These are phyloP conservation scores for Nitzschia palea DNA, from an alignment of 108 stramenopile genomes.

Conservation along the genomic window DNA sequence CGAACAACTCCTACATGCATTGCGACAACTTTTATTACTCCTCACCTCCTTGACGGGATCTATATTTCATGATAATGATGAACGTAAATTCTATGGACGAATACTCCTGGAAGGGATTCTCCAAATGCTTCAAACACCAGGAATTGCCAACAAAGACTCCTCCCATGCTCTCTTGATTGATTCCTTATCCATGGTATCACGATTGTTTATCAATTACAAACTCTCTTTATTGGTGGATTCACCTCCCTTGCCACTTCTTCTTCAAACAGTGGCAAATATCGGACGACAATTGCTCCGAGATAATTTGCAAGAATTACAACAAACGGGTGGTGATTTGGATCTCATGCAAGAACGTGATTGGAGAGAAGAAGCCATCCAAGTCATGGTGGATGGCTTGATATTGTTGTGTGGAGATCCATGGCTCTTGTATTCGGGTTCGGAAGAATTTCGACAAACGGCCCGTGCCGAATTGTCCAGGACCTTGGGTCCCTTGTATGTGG, in stretches of 20 bases:
- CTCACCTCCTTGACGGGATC: constrained; percentile 63
- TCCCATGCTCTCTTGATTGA: constrained; percentile 31
- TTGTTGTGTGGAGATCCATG: constrained; percentile 76
- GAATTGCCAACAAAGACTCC: constrained; percentile 29
- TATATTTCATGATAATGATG: constrained; percentile 54
- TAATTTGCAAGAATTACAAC: constrained; percentile 63
- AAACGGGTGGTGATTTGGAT: constrained; percentile 66
- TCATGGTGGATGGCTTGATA: constrained; percentile 67
- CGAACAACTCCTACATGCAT: constrained; percentile 35
- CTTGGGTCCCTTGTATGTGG: constrained; percentile 69
- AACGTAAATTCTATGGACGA: constrained; percentile 57
- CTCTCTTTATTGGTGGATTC: constrained; percentile 45
- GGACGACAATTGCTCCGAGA: constrained; percentile 62
- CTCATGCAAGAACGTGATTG: constrained; percentile 64
- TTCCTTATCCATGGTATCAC: constrained; percentile 55
- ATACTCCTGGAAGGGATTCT: constrained; percentile 69
- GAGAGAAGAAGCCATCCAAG: constrained; percentile 68
- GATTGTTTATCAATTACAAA: constrained; percentile 67
- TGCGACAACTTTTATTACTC: constrained; percentile 74
- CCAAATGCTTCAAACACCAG: constrained; percentile 35
- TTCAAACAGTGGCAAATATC: constrained; percentile 45
- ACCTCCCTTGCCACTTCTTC: constrained; percentile 35
- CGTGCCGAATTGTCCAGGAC: constrained; percentile 44
- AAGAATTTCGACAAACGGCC: constrained; percentile 40
- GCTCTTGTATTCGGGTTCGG: constrained; percentile 62